Evolutionary conservation across 345 rosid species (phyloP).

Genomic region (Lagerstroemia speciosa): DNA sequence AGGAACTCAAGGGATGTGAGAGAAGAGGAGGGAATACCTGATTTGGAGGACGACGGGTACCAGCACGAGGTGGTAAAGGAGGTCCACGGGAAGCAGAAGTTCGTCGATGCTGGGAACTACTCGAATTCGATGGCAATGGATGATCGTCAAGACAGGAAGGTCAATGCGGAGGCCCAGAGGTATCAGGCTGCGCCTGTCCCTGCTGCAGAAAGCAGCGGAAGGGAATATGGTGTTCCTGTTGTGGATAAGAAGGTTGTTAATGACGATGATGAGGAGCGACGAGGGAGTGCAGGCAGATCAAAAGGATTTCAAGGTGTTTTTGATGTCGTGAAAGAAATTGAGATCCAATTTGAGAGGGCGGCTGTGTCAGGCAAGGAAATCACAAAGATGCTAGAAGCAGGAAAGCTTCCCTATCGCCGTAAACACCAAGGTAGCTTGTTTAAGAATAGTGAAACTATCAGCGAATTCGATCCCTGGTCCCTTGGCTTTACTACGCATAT

Average conservation of each 20-base stretch:
- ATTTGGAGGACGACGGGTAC: constrained; percentile 61
- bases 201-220: constrained; percentile 22
- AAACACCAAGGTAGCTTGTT: constrained; percentile 48
- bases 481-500: too few relatives aligned
- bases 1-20: constrained; percentile 68
- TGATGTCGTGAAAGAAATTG: constrained; percentile 64
- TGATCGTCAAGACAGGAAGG: constrained; percentile 22
- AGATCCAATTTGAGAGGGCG: constrained; percentile 63
- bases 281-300: constrained; percentile 15
- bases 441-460: neutral
- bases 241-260: constrained; percentile 85
- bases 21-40: constrained; percentile 94
- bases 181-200: constrained; percentile 40
- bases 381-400: constrained; percentile 78
- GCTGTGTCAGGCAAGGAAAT: constrained; percentile 74
- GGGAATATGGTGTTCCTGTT: constrained; percentile 66
- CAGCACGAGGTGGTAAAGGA: constrained; percentile 70
- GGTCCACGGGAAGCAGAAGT: constrained; percentile 48
- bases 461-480: neutral
- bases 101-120: constrained; percentile 19
- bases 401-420: constrained; percentile 68
- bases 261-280: constrained; percentile 7
- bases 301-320: constrained; percentile 35
- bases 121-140: constrained; percentile 22
- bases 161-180: constrained; percentile 17